These are phyloP conservation scores for Mycena pura DNA, from an alignment of 768 basidiomycete species.

Conservation along the genomic window DNA sequence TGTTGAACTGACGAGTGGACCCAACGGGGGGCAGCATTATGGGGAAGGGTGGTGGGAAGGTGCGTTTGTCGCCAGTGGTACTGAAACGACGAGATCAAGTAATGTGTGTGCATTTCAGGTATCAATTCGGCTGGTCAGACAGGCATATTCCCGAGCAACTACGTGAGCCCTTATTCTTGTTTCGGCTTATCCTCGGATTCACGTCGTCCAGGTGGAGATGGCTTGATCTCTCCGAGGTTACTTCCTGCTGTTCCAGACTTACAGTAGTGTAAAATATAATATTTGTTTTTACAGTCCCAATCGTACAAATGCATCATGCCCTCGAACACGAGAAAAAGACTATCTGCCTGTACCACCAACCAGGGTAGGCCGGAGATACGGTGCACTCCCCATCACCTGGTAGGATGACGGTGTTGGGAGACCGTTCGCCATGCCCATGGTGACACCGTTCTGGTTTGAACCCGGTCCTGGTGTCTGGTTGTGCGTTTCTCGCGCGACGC, in stretches of 20 bases:
- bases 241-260: too few relatives aligned
- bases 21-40: conserved; percentile 67
- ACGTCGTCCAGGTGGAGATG: conserved; percentile 53
- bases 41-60: conserved; percentile 92
- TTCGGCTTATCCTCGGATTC: conserved; percentile 29
- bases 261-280: conserved; percentile 15
- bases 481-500: conserved; percentile 55
- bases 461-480: conserved; percentile 61
- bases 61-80: conserved; percentile 36
- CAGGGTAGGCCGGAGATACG: conserved; percentile 70
- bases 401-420: conserved; percentile 59
- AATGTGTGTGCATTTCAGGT: conserved; percentile 52
- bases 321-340: conserved; percentile 30
- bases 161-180: conserved; percentile 52
- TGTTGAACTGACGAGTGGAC: conserved; percentile 68
- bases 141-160: conserved; percentile 89
- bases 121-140: conserved; percentile 63
- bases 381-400: conserved; percentile 66
- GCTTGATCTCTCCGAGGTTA: conserved; percentile 34
- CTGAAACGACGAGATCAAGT: conserved; percentile 18
- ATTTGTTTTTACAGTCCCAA: conserved; percentile 13
- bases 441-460: conserved; percentile 44
- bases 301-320: conserved; percentile 22
- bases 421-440: conserved; percentile 59
- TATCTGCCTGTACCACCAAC: conserved; percentile 62